phyloP scores from a whole-genome alignment of 345 rosid genomes.

The Aquilaria sinensis region DNA sequence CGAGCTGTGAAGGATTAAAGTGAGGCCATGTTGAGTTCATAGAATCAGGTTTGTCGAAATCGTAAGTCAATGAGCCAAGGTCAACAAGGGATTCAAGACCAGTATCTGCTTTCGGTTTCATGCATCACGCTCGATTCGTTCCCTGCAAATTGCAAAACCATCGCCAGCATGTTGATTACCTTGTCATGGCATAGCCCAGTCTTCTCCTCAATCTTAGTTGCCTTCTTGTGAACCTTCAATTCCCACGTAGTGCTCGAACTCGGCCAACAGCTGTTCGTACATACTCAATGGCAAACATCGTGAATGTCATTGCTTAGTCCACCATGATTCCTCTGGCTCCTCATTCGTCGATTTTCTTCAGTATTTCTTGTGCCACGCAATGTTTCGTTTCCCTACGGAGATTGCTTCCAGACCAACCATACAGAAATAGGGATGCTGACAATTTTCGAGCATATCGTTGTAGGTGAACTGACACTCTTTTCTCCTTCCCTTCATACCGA shows the following conservation, averaged over 20 bases:
- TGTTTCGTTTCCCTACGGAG: conserved; percentile 60
- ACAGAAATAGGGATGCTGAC: conserved; percentile 83
- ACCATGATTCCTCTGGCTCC: conserved; percentile 89
- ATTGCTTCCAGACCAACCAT: conserved; percentile 76
- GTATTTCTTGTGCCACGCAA: conserved; percentile 52
- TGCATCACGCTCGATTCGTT: conserved; percentile 55
- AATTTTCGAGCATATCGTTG: conserved; percentile 64
- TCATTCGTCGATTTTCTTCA: conserved; percentile 38
- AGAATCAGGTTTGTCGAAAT: no score
- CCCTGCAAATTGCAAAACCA: conserved; percentile 67
- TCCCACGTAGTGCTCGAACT: conserved; percentile 56
- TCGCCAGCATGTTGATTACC: conserved; percentile 38
- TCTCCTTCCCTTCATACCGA: conserved; percentile 48
- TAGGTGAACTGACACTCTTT: conserved; percentile 39
- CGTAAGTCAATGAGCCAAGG: no score
- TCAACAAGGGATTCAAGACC: no score
- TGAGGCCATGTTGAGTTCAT: no score
- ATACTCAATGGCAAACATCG: conserved; percentile 77
- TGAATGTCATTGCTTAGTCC: conserved; percentile 90
- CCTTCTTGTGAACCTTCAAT: conserved; percentile 38
- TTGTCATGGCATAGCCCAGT: conserved; percentile 57
- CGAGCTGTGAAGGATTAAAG: no score
- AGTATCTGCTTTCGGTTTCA: no score
- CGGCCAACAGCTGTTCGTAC: conserved; percentile 49
- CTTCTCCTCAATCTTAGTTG: conserved; percentile 45